Evolutionary conservation across 345 rosid genomes (phyloP).

Genomic region (Gossypium turneri): DNA sequence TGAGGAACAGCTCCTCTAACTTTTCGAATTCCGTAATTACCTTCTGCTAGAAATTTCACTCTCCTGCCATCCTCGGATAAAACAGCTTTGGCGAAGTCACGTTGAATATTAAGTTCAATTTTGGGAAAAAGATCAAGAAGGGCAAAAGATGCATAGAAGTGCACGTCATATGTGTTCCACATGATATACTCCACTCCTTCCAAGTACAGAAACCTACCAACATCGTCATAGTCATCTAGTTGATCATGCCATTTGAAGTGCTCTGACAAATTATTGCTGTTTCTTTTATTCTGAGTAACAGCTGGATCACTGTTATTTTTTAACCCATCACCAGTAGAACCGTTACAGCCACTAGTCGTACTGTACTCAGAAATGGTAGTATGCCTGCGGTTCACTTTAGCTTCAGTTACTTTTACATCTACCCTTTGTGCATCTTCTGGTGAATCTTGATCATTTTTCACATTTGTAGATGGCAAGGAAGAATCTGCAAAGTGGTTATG

Average conservation of each 20-base stretch:
- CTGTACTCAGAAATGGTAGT: slow-evolving; percentile 23
- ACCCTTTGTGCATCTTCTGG: slow-evolving; percentile 26
- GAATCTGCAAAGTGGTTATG: slow-evolving; percentile 47
- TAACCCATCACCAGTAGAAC: slow-evolving; percentile 18
- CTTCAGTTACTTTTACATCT: slow-evolving; percentile 31
- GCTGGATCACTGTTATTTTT: slow-evolving; percentile 26
- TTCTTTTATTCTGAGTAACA: slow-evolving; percentile 24
- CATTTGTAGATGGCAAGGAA: slow-evolving; percentile 29
- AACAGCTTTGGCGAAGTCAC: slow-evolving; percentile 98
- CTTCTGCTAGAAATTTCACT: slow-evolving; percentile 86
- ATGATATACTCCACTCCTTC: slow-evolving; percentile 96
- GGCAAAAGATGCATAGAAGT: slow-evolving; percentile 96
- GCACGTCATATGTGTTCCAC: slow-evolving; percentile 99
- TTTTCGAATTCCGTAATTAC: slow-evolving; percentile 86
- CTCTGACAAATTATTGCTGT: slow-evolving; percentile 13
- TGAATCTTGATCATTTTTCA: slow-evolving; percentile 24
- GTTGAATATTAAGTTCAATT: slow-evolving; percentile 89
- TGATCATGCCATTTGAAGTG: slow-evolving; percentile 25
- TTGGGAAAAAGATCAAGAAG: slow-evolving; percentile 88
- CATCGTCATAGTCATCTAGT: slow-evolving; percentile 51
- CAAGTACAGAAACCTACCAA: slow-evolving; percentile 89
- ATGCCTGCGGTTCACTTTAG: slow-evolving; percentile 21
- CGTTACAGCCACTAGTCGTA: slow-evolving; percentile 18
- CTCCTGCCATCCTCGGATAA: slow-evolving; percentile 88
- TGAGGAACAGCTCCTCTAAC: slow-evolving; percentile 98